Base-by-base conservation (phyloP, 768 basidiomycete genomes). In the Phaffia tasmanica region DNA sequence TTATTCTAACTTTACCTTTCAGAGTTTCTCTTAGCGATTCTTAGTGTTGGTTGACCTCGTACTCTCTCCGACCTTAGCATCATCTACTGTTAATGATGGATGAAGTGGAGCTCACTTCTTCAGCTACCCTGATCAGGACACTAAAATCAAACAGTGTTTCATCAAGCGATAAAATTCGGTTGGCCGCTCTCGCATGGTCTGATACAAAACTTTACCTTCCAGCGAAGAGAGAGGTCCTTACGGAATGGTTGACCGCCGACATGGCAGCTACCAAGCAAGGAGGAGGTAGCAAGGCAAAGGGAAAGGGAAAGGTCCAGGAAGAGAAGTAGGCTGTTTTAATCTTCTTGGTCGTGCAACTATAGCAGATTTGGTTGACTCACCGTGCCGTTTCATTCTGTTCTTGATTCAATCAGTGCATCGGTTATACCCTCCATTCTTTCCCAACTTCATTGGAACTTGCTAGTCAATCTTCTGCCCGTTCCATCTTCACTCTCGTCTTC, bases 181-280 rank as follows among this genome's bases (percentile, higher is more conserved):
- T 69, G 27, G 67, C 67, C 3, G 57, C 35, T 15, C 56, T 42
- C 6, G 67, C 67, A 11, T 69, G 67, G 67, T 19, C 42, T 21
- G 55, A 63, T 16, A 30, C 51, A 0, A 59, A 63, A 21, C 67
- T 69, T 18, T 69, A 69, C 53, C 56, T 69, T 8, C 67, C 67
- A 9, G 63, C 56, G 21, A 69, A 69, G 67, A 30, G 67, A 1
- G 62, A 63, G 23, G 62, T 69, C 7, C 49, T 69, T n/a, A 23
- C 58, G n/a, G 67, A 69, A 18, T 69, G 67, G 67, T 35, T 61
- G 9, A 57, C 58, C 21, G 47, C 42, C 2, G 56, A 48, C n/a
- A 63, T 67, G 66, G 30, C 46, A 9, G 54, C 30, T 35, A 23
- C 47, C 1, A 54, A 54, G 29, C 9, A 5, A 54, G n/a, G n/a